phyloP scores from a whole-genome alignment of 768 basidiomycete genomes.

The Kwoniella pini region DNA sequence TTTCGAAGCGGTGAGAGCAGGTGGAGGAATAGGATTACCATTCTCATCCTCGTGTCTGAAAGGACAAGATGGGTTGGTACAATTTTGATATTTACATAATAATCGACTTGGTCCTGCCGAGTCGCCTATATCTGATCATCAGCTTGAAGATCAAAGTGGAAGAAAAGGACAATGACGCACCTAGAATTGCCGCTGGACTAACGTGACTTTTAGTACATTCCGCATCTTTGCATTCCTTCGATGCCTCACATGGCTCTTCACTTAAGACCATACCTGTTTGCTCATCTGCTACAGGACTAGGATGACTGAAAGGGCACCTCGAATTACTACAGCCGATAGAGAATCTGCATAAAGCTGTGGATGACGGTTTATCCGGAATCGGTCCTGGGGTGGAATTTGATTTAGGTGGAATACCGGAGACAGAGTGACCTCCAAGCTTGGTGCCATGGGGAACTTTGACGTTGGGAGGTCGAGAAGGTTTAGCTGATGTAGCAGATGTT shows the following conservation, averaged over 20 bases:
- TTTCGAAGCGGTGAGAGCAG: conserved; percentile 47
- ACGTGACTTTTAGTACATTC: conserved; percentile 91
- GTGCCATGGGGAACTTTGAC: conserved; percentile 43
- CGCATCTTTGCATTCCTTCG: conserved; percentile 84
- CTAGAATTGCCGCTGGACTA: conserved; percentile 76
- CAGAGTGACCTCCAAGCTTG: conserved; percentile 46
- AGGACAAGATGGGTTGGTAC: conserved; percentile 53
- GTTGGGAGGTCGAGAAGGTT: conserved; percentile 27
- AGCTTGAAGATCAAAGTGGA: background rate
- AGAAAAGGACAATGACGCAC: conserved; percentile 55
- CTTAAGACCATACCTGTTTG: conserved; percentile 94
- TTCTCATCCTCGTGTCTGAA: conserved; percentile 54
- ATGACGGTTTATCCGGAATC: conserved; percentile 53
- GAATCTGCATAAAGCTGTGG: conserved; percentile 77
- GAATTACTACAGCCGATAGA: conserved; percentile 86
- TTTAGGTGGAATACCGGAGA: conserved; percentile 39
- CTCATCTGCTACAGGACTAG: conserved; percentile 92
- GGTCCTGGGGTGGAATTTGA: conserved; percentile 27
- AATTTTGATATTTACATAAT: conserved; percentile 54
- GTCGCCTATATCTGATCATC: conserved; percentile 27
- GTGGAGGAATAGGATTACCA: conserved; percentile 52
- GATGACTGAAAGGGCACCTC: conserved; percentile 87
- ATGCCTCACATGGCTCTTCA: conserved; percentile 87
- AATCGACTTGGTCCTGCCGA: conserved; percentile 44
- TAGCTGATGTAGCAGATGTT: conserved; percentile 26